Evolutionary conservation across 805 yeast genomes (phyloP).

Genomic region (Metschnikowia koreensis): DNA sequence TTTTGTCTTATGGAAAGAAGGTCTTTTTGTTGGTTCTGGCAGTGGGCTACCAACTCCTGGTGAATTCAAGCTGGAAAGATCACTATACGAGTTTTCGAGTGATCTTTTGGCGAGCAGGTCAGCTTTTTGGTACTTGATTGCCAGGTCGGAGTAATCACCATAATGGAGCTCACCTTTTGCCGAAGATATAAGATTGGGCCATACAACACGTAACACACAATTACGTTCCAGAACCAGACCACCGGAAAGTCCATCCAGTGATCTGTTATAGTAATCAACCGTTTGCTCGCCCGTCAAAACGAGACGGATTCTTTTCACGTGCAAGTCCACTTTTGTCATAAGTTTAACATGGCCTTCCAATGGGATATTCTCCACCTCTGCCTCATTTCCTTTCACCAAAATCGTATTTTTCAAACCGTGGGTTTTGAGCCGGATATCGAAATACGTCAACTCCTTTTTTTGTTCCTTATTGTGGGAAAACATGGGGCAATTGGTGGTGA

Average conservation of each 20-base stretch:
- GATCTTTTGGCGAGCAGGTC: conserved; percentile 15
- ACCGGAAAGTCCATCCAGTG: conserved; percentile 26
- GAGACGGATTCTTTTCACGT: conserved; percentile 38
- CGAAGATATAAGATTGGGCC: conserved; percentile 47
- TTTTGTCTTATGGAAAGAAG: conserved; percentile 28
- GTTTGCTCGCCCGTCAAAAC: conserved; percentile 43
- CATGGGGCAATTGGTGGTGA: background rate
- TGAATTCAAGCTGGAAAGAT: conserved; percentile 8
- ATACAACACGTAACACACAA: conserved; percentile 42
- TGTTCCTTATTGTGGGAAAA: conserved; percentile 16
- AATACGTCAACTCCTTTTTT: conserved; percentile 28
- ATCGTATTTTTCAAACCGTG: conserved; percentile 42
- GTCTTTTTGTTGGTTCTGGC: conserved; percentile 19
- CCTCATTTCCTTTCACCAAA: conserved; percentile 43
- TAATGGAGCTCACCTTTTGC: conserved; percentile 36
- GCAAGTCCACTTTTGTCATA: conserved; percentile 42
- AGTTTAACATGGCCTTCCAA: conserved; percentile 49
- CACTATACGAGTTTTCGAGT: conserved; percentile 12
- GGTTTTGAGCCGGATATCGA: conserved; percentile 39
- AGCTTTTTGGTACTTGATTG: conserved; percentile 21
- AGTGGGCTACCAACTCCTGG: conserved; percentile 3
- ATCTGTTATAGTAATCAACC: conserved; percentile 40
- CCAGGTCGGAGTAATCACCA: conserved; percentile 44
- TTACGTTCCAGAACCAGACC: conserved; percentile 39
- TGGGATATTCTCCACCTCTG: conserved; percentile 43